Conservation (phyloP, 495 filamentous ascomycete species). For the Corynascus novoguineensis region DNA sequence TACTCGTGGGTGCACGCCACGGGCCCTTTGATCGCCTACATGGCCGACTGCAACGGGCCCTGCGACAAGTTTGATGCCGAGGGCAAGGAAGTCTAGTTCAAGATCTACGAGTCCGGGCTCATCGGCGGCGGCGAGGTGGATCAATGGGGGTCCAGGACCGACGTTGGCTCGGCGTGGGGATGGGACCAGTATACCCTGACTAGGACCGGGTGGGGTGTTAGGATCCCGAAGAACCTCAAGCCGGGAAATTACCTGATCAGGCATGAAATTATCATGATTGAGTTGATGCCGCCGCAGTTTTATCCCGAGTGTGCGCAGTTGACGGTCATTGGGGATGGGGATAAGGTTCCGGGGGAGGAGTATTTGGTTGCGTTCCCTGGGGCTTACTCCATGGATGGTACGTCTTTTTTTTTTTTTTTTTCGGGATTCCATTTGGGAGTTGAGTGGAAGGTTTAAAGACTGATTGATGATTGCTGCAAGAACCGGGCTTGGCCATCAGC, state of each 20-base stretch:
- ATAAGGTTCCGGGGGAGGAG: not conserved
- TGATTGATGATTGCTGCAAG: not conserved
- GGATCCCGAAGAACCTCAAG: conserved; percentile 27
- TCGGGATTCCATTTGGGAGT: too few relatives aligned
- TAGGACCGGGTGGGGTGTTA: conserved; percentile 11
- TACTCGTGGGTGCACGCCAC: conserved; percentile 39
- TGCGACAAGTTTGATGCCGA: not conserved
- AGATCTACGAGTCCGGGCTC: not conserved
- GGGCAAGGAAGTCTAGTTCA: not conserved
- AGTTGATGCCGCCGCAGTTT: conserved; percentile 28
- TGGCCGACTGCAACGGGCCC: conserved; percentile 34
- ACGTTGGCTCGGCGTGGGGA: not conserved
- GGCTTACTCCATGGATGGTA: not conserved
- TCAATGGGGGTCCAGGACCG: not conserved
- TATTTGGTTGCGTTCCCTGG: conserved; percentile 1
- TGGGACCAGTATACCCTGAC: not conserved
- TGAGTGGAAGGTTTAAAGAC: too few relatives aligned
- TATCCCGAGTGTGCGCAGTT: conserved; percentile 42
- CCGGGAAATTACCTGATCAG: conserved; percentile 36
- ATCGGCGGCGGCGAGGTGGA: not conserved
- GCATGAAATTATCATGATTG: conserved; percentile 26
- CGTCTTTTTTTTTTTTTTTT: not conserved
- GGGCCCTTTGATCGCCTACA: conserved; percentile 41
- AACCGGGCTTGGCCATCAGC: not conserved
- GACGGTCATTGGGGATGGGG: not conserved